phyloP scores from a whole-genome alignment of 441 rosid species.

The Eutrema salsugineum region DNA sequence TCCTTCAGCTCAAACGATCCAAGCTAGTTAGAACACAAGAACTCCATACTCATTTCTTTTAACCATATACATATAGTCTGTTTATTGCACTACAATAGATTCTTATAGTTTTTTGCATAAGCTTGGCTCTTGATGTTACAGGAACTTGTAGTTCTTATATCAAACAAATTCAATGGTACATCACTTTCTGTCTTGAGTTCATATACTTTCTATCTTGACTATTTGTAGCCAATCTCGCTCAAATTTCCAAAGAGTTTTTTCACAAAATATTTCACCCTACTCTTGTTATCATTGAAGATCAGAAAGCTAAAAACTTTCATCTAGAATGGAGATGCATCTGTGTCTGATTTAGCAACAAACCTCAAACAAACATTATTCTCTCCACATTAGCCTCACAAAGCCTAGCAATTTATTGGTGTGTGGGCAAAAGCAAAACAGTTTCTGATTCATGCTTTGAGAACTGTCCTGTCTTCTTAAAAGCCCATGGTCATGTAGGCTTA shows the following conservation, averaged over 20 bases:
- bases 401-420: conserved; percentile 20
- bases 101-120: not conserved
- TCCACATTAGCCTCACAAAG: conserved; percentile 3
- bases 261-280: not conserved
- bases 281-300: not conserved
- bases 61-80: not conserved
- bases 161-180: not conserved
- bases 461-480: not conserved
- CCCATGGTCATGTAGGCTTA: conserved; percentile 7
- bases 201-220: not conserved
- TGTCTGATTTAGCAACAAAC: conserved; percentile 2
- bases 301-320: not conserved
- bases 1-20: conserved; percentile 15
- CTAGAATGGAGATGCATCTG: not conserved
- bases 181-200: not conserved
- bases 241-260: not conserved
- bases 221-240: too few species aligned
- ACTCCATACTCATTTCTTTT: not conserved
- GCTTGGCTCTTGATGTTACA: not conserved
- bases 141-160: conserved; percentile 4
- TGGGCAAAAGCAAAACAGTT: conserved; percentile 5
- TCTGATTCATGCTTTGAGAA: conserved; percentile 1
- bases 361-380: conserved; percentile 1
- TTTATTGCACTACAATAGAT: not conserved
- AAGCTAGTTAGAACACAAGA: conserved; percentile 1